Evolutionary conservation across 805 yeast genomes (phyloP).

Genomic region (Wickerhamiella dianesei): DNA sequence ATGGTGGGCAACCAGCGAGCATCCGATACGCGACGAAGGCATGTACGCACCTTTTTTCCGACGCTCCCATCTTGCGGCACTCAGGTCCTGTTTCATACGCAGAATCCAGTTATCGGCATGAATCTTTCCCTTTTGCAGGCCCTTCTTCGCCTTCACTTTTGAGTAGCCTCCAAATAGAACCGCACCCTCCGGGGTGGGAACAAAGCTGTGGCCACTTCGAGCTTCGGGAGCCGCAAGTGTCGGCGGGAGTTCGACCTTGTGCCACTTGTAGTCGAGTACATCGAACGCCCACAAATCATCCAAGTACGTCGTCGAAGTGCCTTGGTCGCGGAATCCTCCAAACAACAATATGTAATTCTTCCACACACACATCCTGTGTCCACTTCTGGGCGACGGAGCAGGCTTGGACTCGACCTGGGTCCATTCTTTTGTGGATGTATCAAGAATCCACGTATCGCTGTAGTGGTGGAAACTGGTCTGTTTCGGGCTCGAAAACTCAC

Average conservation of each 20-base stretch:
- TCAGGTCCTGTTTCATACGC: conserved; percentile 74
- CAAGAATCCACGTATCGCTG: conserved; percentile 92
- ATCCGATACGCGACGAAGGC: conserved; percentile 91
- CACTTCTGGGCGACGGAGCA: conserved; percentile 72
- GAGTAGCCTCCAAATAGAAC: conserved; percentile 87
- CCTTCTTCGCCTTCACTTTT: conserved; percentile 74
- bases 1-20: conserved; percentile 66
- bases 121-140: conserved; percentile 81
- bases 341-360: conserved; percentile 72
- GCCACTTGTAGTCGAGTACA: conserved; percentile 80
- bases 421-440: conserved; percentile 79
- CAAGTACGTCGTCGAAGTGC: conserved; percentile 67
- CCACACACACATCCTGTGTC: conserved; percentile 85
- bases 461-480: conserved; percentile 92
- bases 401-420: conserved; percentile 58
- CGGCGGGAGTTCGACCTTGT: conserved; percentile 72
- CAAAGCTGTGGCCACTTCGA: conserved; percentile 81
- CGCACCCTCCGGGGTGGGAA: conserved; percentile 69
- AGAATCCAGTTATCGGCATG: conserved; percentile 75
- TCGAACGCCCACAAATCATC: conserved; percentile 89
- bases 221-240: conserved; percentile 77
- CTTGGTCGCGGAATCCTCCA: conserved; percentile 91
- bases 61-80: conserved; percentile 74
- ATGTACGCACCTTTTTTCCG: conserved; percentile 79
- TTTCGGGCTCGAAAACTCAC: conserved; percentile 93